A percentile compares a stretch with the other conserved stretches of the same genome.
These are phyloP conservation scores for Sporothrix inflata DNA, from an alignment of 2,329 filamentous ascomycete genomes.

Conservation along the genomic window DNA sequence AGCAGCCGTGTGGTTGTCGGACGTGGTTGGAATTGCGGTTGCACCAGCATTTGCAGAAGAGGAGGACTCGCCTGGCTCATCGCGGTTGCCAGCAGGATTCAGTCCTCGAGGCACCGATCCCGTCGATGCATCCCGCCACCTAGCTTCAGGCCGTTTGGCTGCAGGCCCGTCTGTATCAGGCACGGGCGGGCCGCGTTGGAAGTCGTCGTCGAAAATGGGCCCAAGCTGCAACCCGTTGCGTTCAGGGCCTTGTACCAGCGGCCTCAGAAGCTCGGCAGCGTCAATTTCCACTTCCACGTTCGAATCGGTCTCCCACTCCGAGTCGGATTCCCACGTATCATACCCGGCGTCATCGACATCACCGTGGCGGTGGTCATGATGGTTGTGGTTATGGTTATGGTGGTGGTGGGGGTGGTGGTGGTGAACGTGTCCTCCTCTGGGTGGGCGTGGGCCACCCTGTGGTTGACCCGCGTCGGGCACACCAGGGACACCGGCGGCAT, in stretches of 20 bases:
- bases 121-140: too few relatives aligned
- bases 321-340: slow-evolving; percentile 9
- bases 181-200: background rate
- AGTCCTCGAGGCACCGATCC: too few relatives aligned
- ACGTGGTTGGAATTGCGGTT: background rate
- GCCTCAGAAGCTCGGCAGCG: background rate
- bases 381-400: background rate
- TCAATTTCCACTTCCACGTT: slow-evolving; percentile 7
- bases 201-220: slow-evolving; percentile 1
- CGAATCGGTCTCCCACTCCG: slow-evolving; percentile 27
- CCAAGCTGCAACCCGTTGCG: background rate
- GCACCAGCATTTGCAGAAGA: background rate
- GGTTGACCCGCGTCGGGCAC: background rate
- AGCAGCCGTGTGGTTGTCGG: background rate
- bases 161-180: background rate
- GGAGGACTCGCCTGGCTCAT: background rate
- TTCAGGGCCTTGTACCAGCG: background rate
- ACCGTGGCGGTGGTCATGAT: background rate
- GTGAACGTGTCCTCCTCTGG: background rate
- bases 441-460: background rate
- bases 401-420: slow-evolving; percentile 10
- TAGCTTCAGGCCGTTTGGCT: too few relatives aligned
- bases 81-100: background rate
- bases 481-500: background rate
- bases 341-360: background rate